Conservation (phyloP, 352 stramenopile species). For the Aphanomyces stellatus region DNA sequence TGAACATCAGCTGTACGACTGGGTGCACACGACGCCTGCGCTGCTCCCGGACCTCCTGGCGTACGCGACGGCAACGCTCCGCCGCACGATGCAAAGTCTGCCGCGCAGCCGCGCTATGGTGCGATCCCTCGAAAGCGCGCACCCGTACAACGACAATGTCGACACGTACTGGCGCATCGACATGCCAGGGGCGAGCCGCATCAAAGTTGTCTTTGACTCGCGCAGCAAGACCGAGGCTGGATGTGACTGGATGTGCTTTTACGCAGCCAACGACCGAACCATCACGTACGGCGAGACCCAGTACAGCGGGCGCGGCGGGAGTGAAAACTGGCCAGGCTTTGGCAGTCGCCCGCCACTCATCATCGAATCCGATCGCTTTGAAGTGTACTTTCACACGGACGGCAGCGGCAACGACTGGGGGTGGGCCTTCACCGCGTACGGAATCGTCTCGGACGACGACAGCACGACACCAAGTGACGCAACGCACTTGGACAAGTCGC, state of each 20-base stretch:
- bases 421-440: constrained; percentile 75
- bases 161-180: constrained; percentile 61
- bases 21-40: background rate
- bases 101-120: constrained; percentile 34
- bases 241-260: constrained; percentile 63
- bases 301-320: constrained; percentile 53
- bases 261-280: constrained; percentile 43
- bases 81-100: constrained; percentile 22
- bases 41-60: background rate
- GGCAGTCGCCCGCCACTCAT: constrained; percentile 50
- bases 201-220: constrained; percentile 62
- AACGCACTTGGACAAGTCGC: constrained; percentile 9
- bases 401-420: constrained; percentile 83
- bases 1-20: background rate
- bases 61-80: constrained; percentile 32
- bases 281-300: constrained; percentile 42
- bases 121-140: constrained; percentile 50
- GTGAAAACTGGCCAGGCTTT: constrained; percentile 74
- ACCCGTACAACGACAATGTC: constrained; percentile 61
- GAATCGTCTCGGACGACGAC: constrained; percentile 40
- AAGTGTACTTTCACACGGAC: constrained; percentile 80
- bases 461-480: background rate
- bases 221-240: constrained; percentile 56
- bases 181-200: constrained; percentile 53
- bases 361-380: constrained; percentile 58